Conservation (phyloP, 2,329 filamentous ascomycete species). For the Paraphaeosphaeria minitans region DNA sequence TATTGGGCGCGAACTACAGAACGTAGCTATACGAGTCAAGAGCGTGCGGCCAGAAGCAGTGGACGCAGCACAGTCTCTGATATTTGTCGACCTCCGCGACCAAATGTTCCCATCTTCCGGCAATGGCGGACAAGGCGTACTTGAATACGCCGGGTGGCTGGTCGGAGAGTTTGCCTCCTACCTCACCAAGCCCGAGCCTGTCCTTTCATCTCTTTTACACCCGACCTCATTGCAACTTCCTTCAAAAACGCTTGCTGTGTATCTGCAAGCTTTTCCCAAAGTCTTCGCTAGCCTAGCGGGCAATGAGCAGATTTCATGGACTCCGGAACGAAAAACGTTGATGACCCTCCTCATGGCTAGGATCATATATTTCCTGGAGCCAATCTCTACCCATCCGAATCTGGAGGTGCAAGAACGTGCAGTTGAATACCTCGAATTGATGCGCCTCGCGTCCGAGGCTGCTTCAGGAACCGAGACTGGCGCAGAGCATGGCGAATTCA, state of each 20-base stretch:
- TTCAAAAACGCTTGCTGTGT: slow-evolving; percentile 73
- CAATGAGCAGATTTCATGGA: slow-evolving; percentile 70
- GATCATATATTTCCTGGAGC: slow-evolving; percentile 81
- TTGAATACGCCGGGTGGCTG: slow-evolving; percentile 82
- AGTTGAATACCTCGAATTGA: slow-evolving; percentile 88
- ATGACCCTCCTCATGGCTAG: slow-evolving; percentile 79
- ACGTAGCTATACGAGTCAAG: slow-evolving; percentile 88
- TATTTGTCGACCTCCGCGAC: slow-evolving; percentile 67
- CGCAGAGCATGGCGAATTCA: slow-evolving; percentile 67
- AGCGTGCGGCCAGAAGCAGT: slow-evolving; percentile 81
- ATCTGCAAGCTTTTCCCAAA: slow-evolving; percentile 84
- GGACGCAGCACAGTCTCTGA: slow-evolving; percentile 75
- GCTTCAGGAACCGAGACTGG: slow-evolving; percentile 66
- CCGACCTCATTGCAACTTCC: slow-evolving; percentile 62
- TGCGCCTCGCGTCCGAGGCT: slow-evolving; percentile 86
- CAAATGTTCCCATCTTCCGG: slow-evolving; percentile 59
- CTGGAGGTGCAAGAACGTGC: slow-evolving; percentile 94
- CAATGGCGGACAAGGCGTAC: slow-evolving; percentile 63
- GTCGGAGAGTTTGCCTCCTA: slow-evolving; percentile 85
- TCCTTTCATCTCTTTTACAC: slow-evolving; percentile 76
- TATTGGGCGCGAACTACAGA: slow-evolving; percentile 86
- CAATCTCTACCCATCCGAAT: slow-evolving; percentile 78
- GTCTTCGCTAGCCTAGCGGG: slow-evolving; percentile 76
- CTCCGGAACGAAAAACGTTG: slow-evolving; percentile 71
- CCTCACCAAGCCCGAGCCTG: slow-evolving; percentile 71